phyloP scores from a whole-genome alignment of 805 yeast species.

The Monosporozyma aerobia region DNA sequence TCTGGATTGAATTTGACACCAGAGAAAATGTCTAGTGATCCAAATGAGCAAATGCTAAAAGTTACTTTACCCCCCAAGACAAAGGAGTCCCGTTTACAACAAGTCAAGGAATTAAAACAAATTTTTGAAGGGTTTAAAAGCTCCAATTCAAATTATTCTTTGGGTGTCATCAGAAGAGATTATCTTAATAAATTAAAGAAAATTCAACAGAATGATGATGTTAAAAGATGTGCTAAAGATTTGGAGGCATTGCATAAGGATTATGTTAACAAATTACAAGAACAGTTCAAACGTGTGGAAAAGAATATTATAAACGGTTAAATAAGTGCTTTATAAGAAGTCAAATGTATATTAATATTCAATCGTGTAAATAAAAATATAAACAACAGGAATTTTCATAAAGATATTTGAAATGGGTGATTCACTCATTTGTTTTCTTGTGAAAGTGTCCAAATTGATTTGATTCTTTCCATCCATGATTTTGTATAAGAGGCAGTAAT shows the following conservation, averaged over 20 bases:
- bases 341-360: constrained; percentile 1
- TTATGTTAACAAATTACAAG: constrained; percentile 49
- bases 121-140: constrained; percentile 54
- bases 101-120: constrained; percentile 53
- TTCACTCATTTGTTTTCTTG: constrained; percentile 25
- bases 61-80: constrained; percentile 71
- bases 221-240: constrained; percentile 45
- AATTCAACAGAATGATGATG: constrained; percentile 30
- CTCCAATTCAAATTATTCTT: constrained; percentile 38
- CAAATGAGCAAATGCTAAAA: constrained; percentile 62
- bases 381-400: background rate
- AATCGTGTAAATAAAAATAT: background rate
- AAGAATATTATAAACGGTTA: constrained; percentile 20
- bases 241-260: constrained; percentile 65
- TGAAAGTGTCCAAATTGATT: constrained; percentile 47
- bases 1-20: constrained; percentile 72
- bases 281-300: constrained; percentile 48
- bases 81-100: constrained; percentile 49
- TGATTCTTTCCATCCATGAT: constrained; percentile 59
- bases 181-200: constrained; percentile 47
- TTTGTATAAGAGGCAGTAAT: constrained; percentile 78
- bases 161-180: constrained; percentile 50
- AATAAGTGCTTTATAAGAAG: background rate
- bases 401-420: background rate
- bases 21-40: constrained; percentile 57